Evolutionary conservation across 768 basidiomycete species (phyloP).

Genomic region (Leccinum ochraceum): DNA sequence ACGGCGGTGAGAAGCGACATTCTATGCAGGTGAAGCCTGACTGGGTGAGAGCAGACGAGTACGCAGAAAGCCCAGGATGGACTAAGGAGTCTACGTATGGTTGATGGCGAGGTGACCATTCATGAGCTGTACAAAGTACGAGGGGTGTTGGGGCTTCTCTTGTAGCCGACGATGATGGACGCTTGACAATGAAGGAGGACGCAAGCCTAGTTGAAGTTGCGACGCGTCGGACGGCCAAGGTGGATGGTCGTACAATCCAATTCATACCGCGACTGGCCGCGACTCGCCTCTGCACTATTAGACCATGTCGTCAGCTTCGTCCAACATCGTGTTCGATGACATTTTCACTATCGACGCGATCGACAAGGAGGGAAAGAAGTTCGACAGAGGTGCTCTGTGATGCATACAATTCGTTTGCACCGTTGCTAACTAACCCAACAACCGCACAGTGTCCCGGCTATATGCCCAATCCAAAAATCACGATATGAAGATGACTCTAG

Average conservation of each 20-base stretch:
- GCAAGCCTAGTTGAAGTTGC: conserved; percentile 1
- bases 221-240: neutral
- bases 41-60: conserved; percentile 44
- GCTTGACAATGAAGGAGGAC: conserved; percentile 40
- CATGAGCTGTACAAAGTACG: conserved; percentile 50
- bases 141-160: conserved; percentile 54
- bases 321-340: conserved; percentile 90
- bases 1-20: conserved; percentile 38
- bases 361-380: conserved; percentile 94
- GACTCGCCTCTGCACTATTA: neutral
- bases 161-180: conserved; percentile 40
- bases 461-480: conserved; percentile 89
- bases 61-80: conserved; percentile 23
- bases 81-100: neutral
- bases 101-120: conserved; percentile 43
- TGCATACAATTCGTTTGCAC: neutral
- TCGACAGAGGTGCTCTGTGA: conserved; percentile 99
- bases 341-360: conserved; percentile 85
- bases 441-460: conserved; percentile 80
- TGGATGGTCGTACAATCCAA: neutral
- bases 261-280: neutral
- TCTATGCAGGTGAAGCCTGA: conserved; percentile 53
- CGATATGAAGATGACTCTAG: conserved; percentile 90
- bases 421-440: conserved; percentile 15
- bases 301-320: conserved; percentile 56